phyloP scores from a whole-genome alignment of 257 asterid genomes.

The Fraxinus anomala region DNA sequence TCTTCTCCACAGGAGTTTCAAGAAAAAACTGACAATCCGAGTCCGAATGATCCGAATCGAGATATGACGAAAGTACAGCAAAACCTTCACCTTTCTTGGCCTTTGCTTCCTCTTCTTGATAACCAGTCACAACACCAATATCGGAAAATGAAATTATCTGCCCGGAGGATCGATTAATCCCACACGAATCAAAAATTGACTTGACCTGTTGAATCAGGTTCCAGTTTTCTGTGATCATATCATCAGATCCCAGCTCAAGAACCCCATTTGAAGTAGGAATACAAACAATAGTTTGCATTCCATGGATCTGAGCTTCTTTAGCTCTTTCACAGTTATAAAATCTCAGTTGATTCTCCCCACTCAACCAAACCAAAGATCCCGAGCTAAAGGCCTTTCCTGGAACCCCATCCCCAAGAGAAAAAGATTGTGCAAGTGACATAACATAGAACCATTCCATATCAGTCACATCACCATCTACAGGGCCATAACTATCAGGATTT shows the following conservation, averaged over 20 bases:
- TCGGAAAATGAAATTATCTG: not conserved
- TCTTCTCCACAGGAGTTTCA: not conserved
- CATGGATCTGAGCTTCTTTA: conserved; percentile 46
- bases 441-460: conserved; percentile 43
- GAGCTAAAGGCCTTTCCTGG: conserved; percentile 26
- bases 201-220: conserved; percentile 26
- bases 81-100: not conserved
- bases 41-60: conserved; percentile 17
- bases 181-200: not conserved
- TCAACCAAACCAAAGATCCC: conserved; percentile 30
- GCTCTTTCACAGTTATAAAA: conserved; percentile 35
- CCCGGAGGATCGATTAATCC: not conserved
- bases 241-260: conserved; percentile 43
- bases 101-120: not conserved
- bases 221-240: conserved; percentile 28
- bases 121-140: not conserved
- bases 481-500: not conserved
- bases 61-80: not conserved
- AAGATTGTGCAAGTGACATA: conserved; percentile 29
- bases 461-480: not conserved
- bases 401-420: conserved; percentile 19
- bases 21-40: conserved; percentile 10
- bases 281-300: conserved; percentile 37
- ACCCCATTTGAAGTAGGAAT: conserved; percentile 37
- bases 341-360: conserved; percentile 29